phyloP scores from a whole-genome alignment of 1,139 yeast genomes.

The Hanseniaspora gamundiae region DNA sequence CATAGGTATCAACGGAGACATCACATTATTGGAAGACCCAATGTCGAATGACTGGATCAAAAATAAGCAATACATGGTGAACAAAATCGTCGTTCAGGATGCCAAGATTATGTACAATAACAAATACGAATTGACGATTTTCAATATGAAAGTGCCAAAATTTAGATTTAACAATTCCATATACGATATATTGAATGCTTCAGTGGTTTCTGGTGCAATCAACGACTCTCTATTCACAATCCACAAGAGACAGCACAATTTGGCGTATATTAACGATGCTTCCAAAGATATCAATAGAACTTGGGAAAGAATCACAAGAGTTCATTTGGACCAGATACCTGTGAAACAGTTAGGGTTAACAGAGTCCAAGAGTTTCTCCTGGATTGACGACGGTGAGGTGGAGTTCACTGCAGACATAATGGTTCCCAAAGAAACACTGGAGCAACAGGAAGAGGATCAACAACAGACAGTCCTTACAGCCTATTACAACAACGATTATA shows the following conservation, averaged over 20 bases:
- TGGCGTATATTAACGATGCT: slow-evolving; percentile 29
- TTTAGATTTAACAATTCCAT: slow-evolving; percentile 46
- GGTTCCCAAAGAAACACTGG: slow-evolving; percentile 33
- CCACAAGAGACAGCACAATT: slow-evolving; percentile 45
- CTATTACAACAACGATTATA: slow-evolving; percentile 1
- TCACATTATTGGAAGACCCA: slow-evolving; percentile 26
- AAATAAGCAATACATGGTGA: slow-evolving; percentile 35
- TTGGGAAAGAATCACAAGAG: slow-evolving; percentile 43
- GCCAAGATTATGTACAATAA: slow-evolving; percentile 35
- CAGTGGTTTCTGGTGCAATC: slow-evolving; percentile 58
- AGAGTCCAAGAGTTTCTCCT: slow-evolving; percentile 34
- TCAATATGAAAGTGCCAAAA: slow-evolving; percentile 52
- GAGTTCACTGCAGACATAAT: slow-evolving; percentile 61
- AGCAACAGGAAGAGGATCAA: slow-evolving; percentile 8
- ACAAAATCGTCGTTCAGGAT: slow-evolving; percentile 42
- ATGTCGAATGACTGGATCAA: slow-evolving; percentile 26
- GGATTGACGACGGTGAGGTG: slow-evolving; percentile 61
- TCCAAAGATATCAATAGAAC: slow-evolving; percentile 28
- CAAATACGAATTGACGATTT: slow-evolving; percentile 41
- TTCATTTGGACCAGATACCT: slow-evolving; percentile 55
- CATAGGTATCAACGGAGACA: slow-evolving; percentile 47
- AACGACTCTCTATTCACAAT: slow-evolving; percentile 65
- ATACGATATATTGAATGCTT: slow-evolving; percentile 57
- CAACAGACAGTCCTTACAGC: not conserved
- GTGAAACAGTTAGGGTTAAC: slow-evolving; percentile 30